Conservation (phyloP, 805 yeast species). For the Candida ponderosae region DNA sequence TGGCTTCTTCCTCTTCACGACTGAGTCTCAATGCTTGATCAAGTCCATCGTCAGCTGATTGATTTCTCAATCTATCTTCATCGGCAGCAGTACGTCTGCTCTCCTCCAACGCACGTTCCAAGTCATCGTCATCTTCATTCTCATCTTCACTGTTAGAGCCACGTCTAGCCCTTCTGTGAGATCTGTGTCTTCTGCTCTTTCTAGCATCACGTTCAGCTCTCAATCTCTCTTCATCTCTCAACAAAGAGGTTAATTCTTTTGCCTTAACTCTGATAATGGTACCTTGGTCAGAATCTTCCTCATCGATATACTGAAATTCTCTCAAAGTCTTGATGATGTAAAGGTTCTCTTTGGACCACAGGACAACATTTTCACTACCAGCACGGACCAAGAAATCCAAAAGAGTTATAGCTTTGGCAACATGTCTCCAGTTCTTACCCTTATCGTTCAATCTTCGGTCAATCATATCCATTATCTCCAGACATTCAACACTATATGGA, state of each 20-base stretch:
- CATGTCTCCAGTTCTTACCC: slow-evolving; percentile 96
- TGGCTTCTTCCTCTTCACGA: slow-evolving; percentile 68
- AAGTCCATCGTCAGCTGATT: slow-evolving; percentile 39
- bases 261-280: slow-evolving; percentile 84
- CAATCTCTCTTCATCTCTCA: slow-evolving; percentile 77
- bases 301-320: slow-evolving; percentile 81
- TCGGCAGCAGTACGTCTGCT: slow-evolving; percentile 78
- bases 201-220: slow-evolving; percentile 53
- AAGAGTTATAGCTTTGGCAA: slow-evolving; percentile 85
- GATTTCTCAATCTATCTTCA: slow-evolving; percentile 52
- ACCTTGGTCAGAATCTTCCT: slow-evolving; percentile 77
- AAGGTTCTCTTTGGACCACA: slow-evolving; percentile 86
- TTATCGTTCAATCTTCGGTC: slow-evolving; percentile 90
- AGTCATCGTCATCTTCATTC: slow-evolving; percentile 61
- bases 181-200: slow-evolving; percentile 24
- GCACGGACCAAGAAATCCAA: slow-evolving; percentile 78
- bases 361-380: slow-evolving; percentile 83
- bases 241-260: slow-evolving; percentile 71
- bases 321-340: slow-evolving; percentile 84
- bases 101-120: slow-evolving; percentile 74
- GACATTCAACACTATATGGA: slow-evolving; percentile 47
- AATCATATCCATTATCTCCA: slow-evolving; percentile 89
- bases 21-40: slow-evolving; percentile 64
- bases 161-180: slow-evolving; percentile 23
- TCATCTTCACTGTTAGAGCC: slow-evolving; percentile 20